These are phyloP conservation scores for Apiotrichum brassicae DNA, from an alignment of 1,284 basidiomycete genomes.

Conservation along the genomic window DNA sequence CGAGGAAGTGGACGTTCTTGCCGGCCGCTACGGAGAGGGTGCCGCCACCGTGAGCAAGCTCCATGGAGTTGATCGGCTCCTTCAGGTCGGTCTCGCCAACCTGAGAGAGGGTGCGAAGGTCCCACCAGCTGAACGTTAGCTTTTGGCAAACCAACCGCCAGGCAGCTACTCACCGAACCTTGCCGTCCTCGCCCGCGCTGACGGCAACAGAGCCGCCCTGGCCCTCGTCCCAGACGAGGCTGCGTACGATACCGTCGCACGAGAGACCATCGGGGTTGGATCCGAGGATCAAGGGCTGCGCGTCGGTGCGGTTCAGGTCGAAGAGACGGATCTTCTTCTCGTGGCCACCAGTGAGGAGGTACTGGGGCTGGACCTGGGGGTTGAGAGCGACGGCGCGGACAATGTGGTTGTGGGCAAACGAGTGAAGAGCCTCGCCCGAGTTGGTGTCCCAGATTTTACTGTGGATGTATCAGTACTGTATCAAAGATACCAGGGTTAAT, in stretches of 20 bases:
- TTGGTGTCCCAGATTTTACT: constrained; percentile 99
- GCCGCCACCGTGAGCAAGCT: constrained; percentile 74
- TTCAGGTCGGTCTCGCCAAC: constrained; percentile 67
- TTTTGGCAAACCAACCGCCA: too few relatives aligned
- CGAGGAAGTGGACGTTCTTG: constrained; percentile 76
- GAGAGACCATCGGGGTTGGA: constrained; percentile 53
- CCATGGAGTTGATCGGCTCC: constrained; percentile 86
- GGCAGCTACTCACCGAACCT: constrained; percentile 66
- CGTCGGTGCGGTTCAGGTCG: constrained; percentile 73
- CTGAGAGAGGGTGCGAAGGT: constrained; percentile 68
- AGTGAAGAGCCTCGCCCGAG: constrained; percentile 76
- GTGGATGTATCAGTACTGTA: too few relatives aligned
- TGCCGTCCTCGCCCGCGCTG: constrained; percentile 83
- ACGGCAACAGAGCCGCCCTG: constrained; percentile 67
- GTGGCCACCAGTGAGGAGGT: constrained; percentile 66
- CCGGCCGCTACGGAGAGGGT: constrained; percentile 85
- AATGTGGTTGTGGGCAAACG: constrained; percentile 96
- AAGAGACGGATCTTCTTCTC: constrained; percentile 97
- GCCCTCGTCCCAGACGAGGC: constrained; percentile 79
- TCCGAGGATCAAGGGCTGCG: constrained; percentile 71
- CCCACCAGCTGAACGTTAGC: constrained; percentile 75
- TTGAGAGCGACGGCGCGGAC: constrained; percentile 84
- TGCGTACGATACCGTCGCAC: constrained; percentile 86
- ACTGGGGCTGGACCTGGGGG: constrained; percentile 43
- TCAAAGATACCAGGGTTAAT: too few relatives aligned